Base-by-base conservation (phyloP, 805 yeast genomes). In the Lachancea nothofagi region DNA sequence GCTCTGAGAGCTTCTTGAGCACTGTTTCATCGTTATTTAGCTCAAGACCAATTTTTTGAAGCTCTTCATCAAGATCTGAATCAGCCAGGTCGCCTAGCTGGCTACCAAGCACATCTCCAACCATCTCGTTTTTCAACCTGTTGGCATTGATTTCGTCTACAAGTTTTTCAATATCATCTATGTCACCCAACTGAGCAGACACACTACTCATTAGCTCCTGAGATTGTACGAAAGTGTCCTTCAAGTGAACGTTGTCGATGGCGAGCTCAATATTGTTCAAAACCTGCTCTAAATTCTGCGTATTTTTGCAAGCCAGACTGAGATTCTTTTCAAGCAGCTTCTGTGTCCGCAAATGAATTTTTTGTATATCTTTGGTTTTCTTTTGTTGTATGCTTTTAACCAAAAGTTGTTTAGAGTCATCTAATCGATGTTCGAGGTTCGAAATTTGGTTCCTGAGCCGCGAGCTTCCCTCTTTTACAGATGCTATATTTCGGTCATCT, bases 201-300 rank as follows among this genome's bases (percentile, higher is more conserved):
- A 74, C 57, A 19, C 53, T 44, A 34, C 54, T 53, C 24, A 74
- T 55, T 14, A 68, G 53, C 7, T 50, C 49, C 4, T 63, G 54
- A 17, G 73, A 65, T 13, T 61, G 55, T 38, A 58, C 53, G 15
- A 74, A 44, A 2, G 71, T 68, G 13, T 53, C 55, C 6, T 68
- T 37, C 5, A 72, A 47, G 15, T 64, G 58, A 23, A 57, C 54
- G 46, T 71, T 71, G 8, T 67, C 67, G 8, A 65, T 49, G 3
- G 76, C 69, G 36, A 62, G 58, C 48, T 73, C 74, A 34, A 74
- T 63, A 42, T 69, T 66, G 40, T 49, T 54, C 37, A 67, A 49
- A 2, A 72, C 58, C 5, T 59, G 48, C 34, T 60, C 64, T 15
- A 74, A 52, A 42, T 70, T 72, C 28, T 54, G 59, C 8, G 59